Evolutionary conservation across 371 early-diverging fungal genomes (phyloP), one percentile per base, ranked within the genome.

Genomic region (Mucor sp.): DNA sequence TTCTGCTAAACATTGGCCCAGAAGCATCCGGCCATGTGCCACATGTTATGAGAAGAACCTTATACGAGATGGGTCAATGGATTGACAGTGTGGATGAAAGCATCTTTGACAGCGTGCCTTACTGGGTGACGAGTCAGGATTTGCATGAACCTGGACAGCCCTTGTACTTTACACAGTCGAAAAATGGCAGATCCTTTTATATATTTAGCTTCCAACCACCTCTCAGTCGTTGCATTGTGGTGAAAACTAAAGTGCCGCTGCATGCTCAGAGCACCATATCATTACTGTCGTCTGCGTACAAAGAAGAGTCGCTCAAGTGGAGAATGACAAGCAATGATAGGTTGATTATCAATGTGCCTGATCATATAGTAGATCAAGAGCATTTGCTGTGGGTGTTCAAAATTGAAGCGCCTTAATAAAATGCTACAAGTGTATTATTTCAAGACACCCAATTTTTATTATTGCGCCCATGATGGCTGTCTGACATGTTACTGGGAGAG

Each of bases 1-100:
- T 75, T n/a, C 47, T 78, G 32, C 62, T 78, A 1, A 75, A 74
- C 23, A 74, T 78, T 28, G 76, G 79, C 3, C 79, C 79, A 0
- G 71, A 73, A 19, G 59, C 62, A 3, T 62, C 71, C 0, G 79
- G 79, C 1, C 37, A 21, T 3, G 50, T 78, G 0, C 72, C 74
- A 8, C 19, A 44, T 21, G 62, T 62, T 4, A 74, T 77, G 74
- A 37, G 23, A 17, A 41, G 66, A 0, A 63, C 64, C 1, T 27
- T 77, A 33, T 25, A 19, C 9, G 60, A 66, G 1, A 77, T 74
- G 0, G 77, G 74, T 2, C 32, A 21, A 23, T 77, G 77, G 77
- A 32, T 77, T 14, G 69, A 71, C 15, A 21, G 21, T 3, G 65
- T 61, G 14, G 55, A 53, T 15, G 50, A 65, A 19, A 57, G 65